Evolutionary conservation across 2,329 filamentous ascomycete genomes (phyloP), one percentile per base, ranked within the genome.

Genomic region (Hymenoscyphus infarciens): DNA sequence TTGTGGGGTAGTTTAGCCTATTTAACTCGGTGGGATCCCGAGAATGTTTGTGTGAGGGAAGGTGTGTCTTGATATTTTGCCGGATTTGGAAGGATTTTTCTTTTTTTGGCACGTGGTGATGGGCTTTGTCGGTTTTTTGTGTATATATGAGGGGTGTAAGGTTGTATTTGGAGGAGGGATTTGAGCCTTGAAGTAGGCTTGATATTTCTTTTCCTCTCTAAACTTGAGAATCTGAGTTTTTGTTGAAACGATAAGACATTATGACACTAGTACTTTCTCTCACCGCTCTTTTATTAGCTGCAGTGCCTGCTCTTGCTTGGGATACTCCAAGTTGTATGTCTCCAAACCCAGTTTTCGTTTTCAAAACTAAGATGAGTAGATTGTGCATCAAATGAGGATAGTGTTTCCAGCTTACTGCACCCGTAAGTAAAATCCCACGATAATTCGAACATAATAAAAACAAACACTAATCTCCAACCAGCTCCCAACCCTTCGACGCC

Each of bases 401-500:
- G n/a, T 4, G 5, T 45, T 8, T n/a, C 16, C 39, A 16, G 39
- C 39, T 5, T 45, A 1, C 39, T 45, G 3, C 39, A 45, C 2
- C 39, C 16, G 39, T 45, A 45, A 22, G 49, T 15, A 13, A 49
- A n/a, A 6, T 1, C 49, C 2, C 22, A 54, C 0, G 2, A 19
- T 45, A 42, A 4, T 45, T 8, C 3, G 19, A 6, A 45, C 16
- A 7, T 5, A 45, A 45, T 1, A n/a, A 6, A 15, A 25, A 4
- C 16, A 19, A 38, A 7, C 5, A 35, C 31, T 35, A 57, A 22
- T 19, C 19, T 22, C 8, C 33, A 22, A 10, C 55, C n/a, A 57
- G 33, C 6, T 38, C 39, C 39, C 19, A 57, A 38, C 25, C 55
- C 19, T 57, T 57, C 55, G 55, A 57, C 33, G 55, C 55, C 16